Base-by-base conservation (phyloP, 495 filamentous ascomycete genomes). In the Pyronema omphalodes region DNA sequence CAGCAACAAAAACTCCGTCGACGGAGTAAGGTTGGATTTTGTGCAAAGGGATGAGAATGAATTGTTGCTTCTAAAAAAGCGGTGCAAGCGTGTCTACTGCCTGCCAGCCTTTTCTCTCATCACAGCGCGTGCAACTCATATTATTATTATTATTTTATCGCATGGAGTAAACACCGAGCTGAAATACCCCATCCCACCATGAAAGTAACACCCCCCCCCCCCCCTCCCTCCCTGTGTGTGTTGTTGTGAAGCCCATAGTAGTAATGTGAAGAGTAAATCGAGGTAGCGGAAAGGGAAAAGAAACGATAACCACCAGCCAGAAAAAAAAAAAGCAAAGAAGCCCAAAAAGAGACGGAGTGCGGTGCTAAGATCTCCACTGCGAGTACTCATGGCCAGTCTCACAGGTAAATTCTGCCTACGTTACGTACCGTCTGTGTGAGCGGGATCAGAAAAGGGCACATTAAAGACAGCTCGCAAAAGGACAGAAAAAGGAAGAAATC, bases 281-380 rank as follows among this genome's bases (percentile, higher is more conserved):
- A 55, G 44, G 37, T 52, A 55, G 17, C 29, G 51, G 41, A 55
- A 44, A 49, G 18, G 19, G 29, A 49, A 19, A 23, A 40, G 52
- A 50, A 47, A 50, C 51, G 53, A 58, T 37, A 60, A 41, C 52
- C 35, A 48, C 49, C 43, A 50, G 40, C 23, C 11, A 44, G 55
- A 23, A 43, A 44, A 55, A 54, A 39, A 34, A 60, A 53, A 54
- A 60, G 29, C 52, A 53, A 59, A 52, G 44, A 51, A 43, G 43
- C n/a, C 33, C n/a, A 33, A 45, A 51, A 40, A 9, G 56, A 50
- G 52, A 40, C 36, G 19, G 43, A 34, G 57, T 36, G 12, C 44
- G 54, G 51, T 51, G 19, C 51, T 40, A 37, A 52, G 44, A 47
- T 47, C 44, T 47, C 18, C 12, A 14, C 23, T 29, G 23, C 23